Conservation (phyloP, 768 basidiomycete species). For the Podaxis sp. region DNA sequence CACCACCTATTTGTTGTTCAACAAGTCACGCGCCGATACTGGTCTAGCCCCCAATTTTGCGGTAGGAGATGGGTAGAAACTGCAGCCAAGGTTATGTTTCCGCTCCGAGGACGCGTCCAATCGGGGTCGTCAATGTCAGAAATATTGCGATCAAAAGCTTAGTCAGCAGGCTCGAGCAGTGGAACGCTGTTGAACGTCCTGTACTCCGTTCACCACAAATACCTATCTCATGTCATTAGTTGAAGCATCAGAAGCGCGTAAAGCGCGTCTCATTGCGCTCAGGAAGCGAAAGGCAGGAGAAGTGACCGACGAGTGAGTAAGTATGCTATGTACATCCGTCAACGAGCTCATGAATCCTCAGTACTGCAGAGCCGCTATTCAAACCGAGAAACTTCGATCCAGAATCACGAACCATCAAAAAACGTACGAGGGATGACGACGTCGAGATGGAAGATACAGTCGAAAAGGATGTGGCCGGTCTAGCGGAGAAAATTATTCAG, state of each 20-base stretch:
- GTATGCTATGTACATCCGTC: constrained; percentile 12
- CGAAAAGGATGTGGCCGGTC: constrained; percentile 78
- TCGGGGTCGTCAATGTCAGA: background rate
- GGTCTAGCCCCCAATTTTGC: background rate
- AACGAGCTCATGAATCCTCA: constrained; percentile 16
- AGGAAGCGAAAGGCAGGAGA: constrained; percentile 70
- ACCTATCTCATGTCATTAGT: constrained; percentile 50
- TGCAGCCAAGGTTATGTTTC: background rate
- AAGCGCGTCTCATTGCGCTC: constrained; percentile 76
- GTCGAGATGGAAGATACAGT: constrained; percentile 76
- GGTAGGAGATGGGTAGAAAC: background rate
- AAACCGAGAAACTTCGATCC: constrained; percentile 89
- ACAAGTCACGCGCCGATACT: background rate
- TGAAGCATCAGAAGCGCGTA: constrained; percentile 77
- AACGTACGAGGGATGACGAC: constrained; percentile 53
- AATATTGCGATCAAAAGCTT: constrained; percentile 9
- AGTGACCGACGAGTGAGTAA: constrained; percentile 38
- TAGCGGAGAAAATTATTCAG: constrained; percentile 80
- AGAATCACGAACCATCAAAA: constrained; percentile 74
- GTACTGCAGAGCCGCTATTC: constrained; percentile 45
- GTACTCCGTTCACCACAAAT: background rate
- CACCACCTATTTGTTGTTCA: background rate
- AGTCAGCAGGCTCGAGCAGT: constrained; percentile 3
- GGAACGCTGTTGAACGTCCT: background rate
- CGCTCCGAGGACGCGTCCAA: constrained; percentile 3